phyloP scores from a whole-genome alignment of 225 moss, liverwort and hornwort species.

The Rhytidiadelphus loreus region DNA sequence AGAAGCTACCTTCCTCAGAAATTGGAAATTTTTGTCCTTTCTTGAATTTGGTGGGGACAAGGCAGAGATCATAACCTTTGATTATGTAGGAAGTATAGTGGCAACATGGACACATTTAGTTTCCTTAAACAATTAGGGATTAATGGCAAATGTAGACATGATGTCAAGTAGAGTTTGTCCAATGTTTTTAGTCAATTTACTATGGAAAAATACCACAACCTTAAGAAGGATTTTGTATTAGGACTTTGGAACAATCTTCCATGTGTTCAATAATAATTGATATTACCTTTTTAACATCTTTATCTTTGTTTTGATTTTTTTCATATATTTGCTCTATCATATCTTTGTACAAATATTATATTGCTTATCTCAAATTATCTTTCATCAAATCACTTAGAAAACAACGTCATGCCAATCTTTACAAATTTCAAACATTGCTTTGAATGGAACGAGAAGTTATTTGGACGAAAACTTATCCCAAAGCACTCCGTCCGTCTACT shows the following conservation, averaged over 20 bases:
- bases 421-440: neutral
- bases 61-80: too few species aligned
- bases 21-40: too few species aligned
- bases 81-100: accelerated
- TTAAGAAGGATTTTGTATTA: neutral
- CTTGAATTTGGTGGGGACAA: too few species aligned
- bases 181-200: neutral
- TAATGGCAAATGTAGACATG: accelerated
- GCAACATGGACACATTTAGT: too few species aligned
- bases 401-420: neutral
- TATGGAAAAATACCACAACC: accelerated
- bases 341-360: neutral
- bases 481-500: neutral
- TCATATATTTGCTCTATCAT: too few species aligned
- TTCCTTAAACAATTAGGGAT: too few species aligned
- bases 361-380: neutral
- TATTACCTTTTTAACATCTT: neutral
- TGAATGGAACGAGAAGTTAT: neutral
- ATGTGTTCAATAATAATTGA: neutral
- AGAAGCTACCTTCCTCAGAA: too few species aligned
- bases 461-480: neutral
- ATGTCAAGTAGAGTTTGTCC: neutral
- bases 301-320: neutral
- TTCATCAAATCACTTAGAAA: neutral
- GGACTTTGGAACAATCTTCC: accelerated